Evolutionary conservation across 2,329 filamentous ascomycete species (phyloP).

Genomic region (Fusarium siculi): DNA sequence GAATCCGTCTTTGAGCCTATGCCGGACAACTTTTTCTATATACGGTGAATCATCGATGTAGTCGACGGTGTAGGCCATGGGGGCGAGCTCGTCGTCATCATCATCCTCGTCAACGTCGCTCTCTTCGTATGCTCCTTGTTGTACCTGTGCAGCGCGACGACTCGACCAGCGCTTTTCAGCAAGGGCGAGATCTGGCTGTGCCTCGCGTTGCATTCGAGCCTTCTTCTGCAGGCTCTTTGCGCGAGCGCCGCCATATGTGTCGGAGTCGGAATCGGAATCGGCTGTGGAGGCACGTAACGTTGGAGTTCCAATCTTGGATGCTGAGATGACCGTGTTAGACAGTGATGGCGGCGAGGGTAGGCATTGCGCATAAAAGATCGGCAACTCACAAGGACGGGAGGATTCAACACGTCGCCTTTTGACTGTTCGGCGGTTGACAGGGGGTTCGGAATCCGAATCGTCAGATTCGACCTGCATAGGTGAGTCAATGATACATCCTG

Average conservation of each 20-base stretch:
- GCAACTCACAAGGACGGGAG: constrained; percentile 69
- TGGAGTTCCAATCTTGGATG: constrained; percentile 70
- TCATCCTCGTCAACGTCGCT: constrained; percentile 73
- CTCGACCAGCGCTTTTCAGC: constrained; percentile 93
- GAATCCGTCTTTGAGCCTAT: constrained; percentile 78
- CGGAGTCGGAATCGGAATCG: constrained; percentile 77
- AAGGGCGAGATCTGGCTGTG: constrained; percentile 72
- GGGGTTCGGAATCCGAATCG: constrained; percentile 77
- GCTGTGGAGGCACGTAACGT: constrained; percentile 63
- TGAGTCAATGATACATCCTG: constrained; percentile 20
- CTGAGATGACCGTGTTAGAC: constrained; percentile 50
- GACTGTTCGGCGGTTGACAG: constrained; percentile 65
- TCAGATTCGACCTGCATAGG: constrained; percentile 60
- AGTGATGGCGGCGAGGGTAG: constrained; percentile 4
- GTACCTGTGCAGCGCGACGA: constrained; percentile 80
- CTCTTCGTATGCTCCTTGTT: constrained; percentile 72
- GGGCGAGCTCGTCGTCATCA: constrained; percentile 67
- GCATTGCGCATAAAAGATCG: background rate
- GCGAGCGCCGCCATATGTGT: constrained; percentile 82
- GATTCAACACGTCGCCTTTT: constrained; percentile 77
- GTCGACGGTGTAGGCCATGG: constrained; percentile 75
- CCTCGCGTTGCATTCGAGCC: constrained; percentile 77
- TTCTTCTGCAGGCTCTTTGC: constrained; percentile 78
- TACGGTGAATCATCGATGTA: constrained; percentile 83
- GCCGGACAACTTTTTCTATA: constrained; percentile 91